Conservation (phyloP, 306 rosid genomes). For the Lablab purpureus region DNA sequence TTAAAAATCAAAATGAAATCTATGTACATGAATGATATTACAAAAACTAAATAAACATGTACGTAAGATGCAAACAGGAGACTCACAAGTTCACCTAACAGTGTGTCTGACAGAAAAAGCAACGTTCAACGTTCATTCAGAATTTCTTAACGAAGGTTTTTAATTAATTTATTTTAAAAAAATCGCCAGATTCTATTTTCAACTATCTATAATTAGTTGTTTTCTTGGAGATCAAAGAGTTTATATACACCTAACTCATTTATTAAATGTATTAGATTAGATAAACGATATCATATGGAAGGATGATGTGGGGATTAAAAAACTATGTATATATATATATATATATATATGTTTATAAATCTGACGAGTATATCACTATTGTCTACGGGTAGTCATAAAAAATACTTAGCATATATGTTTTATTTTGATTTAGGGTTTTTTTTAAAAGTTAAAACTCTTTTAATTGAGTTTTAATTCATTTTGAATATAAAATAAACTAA, state of each 20-base stretch:
- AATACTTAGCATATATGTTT: too few relatives aligned
- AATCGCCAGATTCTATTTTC: constrained; percentile 1
- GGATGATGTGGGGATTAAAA: background rate
- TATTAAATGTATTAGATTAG: background rate
- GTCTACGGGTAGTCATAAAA: too few relatives aligned
- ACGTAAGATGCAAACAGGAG: background rate
- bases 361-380: too few relatives aligned
- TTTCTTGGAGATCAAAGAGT: background rate
- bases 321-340: background rate
- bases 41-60: background rate
- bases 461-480: too few relatives aligned
- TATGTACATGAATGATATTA: background rate
- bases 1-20: background rate
- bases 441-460: too few relatives aligned
- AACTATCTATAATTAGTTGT: background rate
- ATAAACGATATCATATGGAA: background rate
- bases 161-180: background rate
- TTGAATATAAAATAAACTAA: too few relatives aligned
- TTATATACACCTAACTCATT: background rate
- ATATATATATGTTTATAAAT: background rate
- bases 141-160: background rate
- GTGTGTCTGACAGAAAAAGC: background rate
- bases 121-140: background rate
- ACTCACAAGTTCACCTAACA: background rate
- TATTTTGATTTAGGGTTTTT: too few relatives aligned